Evolutionary conservation across 805 yeast species (phyloP).

Genomic region (Debaryomyces maramus): DNA sequence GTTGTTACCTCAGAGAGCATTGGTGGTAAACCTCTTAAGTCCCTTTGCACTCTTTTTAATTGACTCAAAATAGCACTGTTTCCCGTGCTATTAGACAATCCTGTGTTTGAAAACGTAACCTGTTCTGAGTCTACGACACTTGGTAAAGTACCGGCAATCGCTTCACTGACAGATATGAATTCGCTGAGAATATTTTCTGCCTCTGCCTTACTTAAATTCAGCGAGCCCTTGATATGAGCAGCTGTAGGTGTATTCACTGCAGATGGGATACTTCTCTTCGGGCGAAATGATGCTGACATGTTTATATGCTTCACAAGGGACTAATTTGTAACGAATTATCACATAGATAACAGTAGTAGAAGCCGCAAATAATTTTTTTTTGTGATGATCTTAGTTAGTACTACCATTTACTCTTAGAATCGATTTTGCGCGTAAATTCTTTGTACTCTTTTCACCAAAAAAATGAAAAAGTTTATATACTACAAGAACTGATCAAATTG

Average conservation of each 20-base stretch:
- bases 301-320: neutral
- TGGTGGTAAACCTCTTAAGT: constrained; percentile 80
- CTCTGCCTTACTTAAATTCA: constrained; percentile 34
- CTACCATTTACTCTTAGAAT: neutral
- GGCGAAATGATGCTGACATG: constrained; percentile 30
- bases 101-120: constrained; percentile 20
- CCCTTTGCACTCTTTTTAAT: constrained; percentile 71
- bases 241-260: constrained; percentile 51
- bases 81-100: constrained; percentile 32
- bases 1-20: constrained; percentile 18
- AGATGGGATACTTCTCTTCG: constrained; percentile 42
- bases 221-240: constrained; percentile 28
- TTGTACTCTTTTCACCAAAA: neutral
- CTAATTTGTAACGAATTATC: too few relatives aligned
- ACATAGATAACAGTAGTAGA: neutral
- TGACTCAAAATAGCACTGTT: constrained; percentile 53
- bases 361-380: constrained; percentile 1
- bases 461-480: neutral
- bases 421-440: neutral
- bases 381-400: neutral
- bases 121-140: constrained; percentile 25
- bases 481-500: too few relatives aligned
- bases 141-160: constrained; percentile 23
- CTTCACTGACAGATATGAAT: constrained; percentile 43
- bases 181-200: constrained; percentile 48